phyloP scores from a whole-genome alignment of 352 stramenopile genomes.

The Phytophthora podocarpi region DNA sequence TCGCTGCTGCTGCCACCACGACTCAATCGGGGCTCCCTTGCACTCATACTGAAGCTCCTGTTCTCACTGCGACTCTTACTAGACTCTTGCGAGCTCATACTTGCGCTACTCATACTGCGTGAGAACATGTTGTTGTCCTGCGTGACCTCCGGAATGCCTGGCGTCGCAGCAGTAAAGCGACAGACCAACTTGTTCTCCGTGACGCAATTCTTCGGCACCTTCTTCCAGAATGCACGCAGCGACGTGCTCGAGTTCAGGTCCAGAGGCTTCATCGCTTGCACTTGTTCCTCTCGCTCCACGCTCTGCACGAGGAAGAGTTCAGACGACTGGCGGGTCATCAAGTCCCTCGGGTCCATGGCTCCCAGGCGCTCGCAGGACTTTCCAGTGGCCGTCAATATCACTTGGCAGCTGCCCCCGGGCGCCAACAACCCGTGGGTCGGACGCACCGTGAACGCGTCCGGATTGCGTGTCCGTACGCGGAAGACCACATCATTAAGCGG shows the following conservation, averaged over 20 bases:
- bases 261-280: constrained; percentile 48
- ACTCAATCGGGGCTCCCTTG: constrained; percentile 16
- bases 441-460: constrained; percentile 76
- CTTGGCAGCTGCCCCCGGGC: constrained; percentile 38
- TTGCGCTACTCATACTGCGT: constrained; percentile 25
- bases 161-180: constrained; percentile 36
- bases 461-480: constrained; percentile 79
- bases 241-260: constrained; percentile 39
- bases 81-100: constrained; percentile 25
- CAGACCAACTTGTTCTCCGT: constrained; percentile 74
- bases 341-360: constrained; percentile 36
- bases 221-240: constrained; percentile 62
- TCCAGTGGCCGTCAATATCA: constrained; percentile 49
- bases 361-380: constrained; percentile 36
- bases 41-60: constrained; percentile 27
- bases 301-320: constrained; percentile 69
- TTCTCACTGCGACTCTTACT: constrained; percentile 22
- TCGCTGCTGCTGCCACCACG: constrained; percentile 21
- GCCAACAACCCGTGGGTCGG: constrained; percentile 64
- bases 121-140: constrained; percentile 19
- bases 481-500: constrained; percentile 62
- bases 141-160: neutral
- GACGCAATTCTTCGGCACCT: constrained; percentile 53
- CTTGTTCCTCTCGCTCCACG: constrained; percentile 49
- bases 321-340: constrained; percentile 41